Percentiles rank a stretch among this genome's conserved stretches.
phyloP scores from a whole-genome alignment of 129 eudicot species.

The Sambucus nigra region DNA sequence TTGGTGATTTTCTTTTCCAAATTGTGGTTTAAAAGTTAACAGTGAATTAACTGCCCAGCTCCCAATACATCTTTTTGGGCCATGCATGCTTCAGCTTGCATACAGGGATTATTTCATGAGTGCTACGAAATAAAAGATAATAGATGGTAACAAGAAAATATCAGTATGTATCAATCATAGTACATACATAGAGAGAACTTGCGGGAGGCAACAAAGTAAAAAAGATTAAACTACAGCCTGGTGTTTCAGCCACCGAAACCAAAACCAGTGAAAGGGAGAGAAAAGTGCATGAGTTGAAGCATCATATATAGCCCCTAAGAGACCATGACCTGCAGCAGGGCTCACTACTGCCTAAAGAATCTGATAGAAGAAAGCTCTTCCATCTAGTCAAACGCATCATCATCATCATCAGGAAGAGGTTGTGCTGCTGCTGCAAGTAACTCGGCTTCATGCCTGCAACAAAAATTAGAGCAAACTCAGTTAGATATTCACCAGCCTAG shows the following conservation, averaged over 20 bases:
- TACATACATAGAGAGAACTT: no score
- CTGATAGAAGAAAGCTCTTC: neutral
- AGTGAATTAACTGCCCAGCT: no score
- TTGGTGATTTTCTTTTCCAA: no score
- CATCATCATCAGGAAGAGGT: slow-evolving; percentile 31
- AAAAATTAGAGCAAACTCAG: neutral
- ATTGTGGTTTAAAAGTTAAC: no score
- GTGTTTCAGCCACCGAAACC: neutral
- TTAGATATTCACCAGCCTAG: neutral
- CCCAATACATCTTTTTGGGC: no score
- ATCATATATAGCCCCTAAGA: neutral
- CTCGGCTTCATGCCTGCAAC: slow-evolving; percentile 21
- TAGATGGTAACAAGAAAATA: no score
- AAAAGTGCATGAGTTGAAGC: neutral
- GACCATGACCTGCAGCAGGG: neutral
- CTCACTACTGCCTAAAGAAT: neutral
- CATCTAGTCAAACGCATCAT: slow-evolving; percentile 13
- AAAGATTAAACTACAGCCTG: neutral
- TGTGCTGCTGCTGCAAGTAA: neutral
- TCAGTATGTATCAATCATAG: no score
- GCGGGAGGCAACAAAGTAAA: no score
- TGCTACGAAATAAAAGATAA: no score
- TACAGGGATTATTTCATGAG: no score
- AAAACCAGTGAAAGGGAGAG: neutral
- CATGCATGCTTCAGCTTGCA: no score